Base-by-base conservation (phyloP, 805 yeast genomes). In the Saccharomyces eubayanus region DNA sequence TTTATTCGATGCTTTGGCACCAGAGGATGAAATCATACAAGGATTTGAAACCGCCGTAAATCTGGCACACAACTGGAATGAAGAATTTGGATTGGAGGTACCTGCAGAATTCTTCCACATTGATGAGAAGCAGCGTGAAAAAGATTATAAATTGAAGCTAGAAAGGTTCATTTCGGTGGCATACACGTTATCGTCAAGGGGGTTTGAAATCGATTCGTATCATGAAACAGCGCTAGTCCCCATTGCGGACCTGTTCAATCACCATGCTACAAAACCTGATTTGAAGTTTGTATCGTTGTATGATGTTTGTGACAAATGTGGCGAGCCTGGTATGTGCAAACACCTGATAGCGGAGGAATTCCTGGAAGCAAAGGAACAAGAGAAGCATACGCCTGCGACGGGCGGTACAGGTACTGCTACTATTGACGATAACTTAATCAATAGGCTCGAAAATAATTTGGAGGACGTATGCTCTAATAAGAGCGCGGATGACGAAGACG, bases 201-300 rank as follows among this genome's bases (percentile, higher is more conserved):
- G 91, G 0, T 91, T 92, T 66, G 83, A 82, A 45, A 80, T 91
- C 29, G 98, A 92, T 67, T 75, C 76, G 50, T 90, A 69, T 64
- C 89, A 85, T 61, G 87, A 83, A 31, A 74, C 84, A 30, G 89
- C 87, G 0, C 72, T 92, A 50, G 96, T 91, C 27, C 97, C 97
- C 0, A 88, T 90, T 14, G 97, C 97, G 0, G 96, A 91, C 69
- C 72, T 92, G 36, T 89, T 90, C 71, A 91, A 91, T 60, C 97
- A 90, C 64, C 67, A 75, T 5, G 76, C 71, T 12, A 82, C 68
- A 1, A 62, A 70, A 5, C 90, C 87, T 56, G 75, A 80, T 59
- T 89, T 84, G 9, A 85, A 83, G 68, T 88, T 89, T 63, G 86
- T 81, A 54, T 72, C 83, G 3, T 56, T 76, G 3, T 77, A 66